phyloP scores from a whole-genome alignment of 352 stramenopile genomes.

The Phytophthora cryptogea region DNA sequence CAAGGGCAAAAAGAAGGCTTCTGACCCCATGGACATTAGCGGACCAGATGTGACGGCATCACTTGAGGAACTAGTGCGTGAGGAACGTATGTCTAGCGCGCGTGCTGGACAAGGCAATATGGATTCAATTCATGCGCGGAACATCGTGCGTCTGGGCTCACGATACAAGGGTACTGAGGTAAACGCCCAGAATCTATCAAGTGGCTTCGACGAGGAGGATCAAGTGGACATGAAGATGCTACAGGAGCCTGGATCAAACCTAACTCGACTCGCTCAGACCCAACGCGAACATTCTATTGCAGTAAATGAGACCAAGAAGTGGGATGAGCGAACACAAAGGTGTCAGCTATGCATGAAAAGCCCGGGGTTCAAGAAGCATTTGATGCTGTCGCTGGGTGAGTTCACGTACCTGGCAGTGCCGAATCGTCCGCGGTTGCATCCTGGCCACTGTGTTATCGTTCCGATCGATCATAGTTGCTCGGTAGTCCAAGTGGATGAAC shows the following conservation, averaged over 20 bases:
- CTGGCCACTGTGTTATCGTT: constrained; percentile 74
- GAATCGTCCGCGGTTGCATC: constrained; percentile 56
- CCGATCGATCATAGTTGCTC: constrained; percentile 74
- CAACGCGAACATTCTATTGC: constrained; percentile 57
- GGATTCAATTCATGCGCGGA: constrained; percentile 67
- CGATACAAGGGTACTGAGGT: constrained; percentile 76
- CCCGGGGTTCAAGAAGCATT: constrained; percentile 76
- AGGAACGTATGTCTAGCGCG: constrained; percentile 67
- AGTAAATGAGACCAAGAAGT: constrained; percentile 69
- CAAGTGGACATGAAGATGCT: constrained; percentile 75
- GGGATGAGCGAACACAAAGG: constrained; percentile 68
- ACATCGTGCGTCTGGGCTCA: constrained; percentile 75
- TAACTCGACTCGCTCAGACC: constrained; percentile 62
- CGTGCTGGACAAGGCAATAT: constrained; percentile 58
- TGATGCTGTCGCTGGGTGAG: constrained; percentile 80
- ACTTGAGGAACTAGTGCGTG: constrained; percentile 77
- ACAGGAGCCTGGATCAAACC: constrained; percentile 41
- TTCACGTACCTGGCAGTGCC: constrained; percentile 76
- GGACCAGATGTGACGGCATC: constrained; percentile 39
- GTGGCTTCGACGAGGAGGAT: constrained; percentile 84
- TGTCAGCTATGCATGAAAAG: constrained; percentile 75
- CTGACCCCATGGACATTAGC: constrained; percentile 19
- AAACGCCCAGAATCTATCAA: constrained; percentile 64
- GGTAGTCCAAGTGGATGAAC: constrained; percentile 60
- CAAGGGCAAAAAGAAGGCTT: constrained; percentile 68